Evolutionary conservation across 441 rosid genomes (phyloP).

Genomic region (Erodium texanum): DNA sequence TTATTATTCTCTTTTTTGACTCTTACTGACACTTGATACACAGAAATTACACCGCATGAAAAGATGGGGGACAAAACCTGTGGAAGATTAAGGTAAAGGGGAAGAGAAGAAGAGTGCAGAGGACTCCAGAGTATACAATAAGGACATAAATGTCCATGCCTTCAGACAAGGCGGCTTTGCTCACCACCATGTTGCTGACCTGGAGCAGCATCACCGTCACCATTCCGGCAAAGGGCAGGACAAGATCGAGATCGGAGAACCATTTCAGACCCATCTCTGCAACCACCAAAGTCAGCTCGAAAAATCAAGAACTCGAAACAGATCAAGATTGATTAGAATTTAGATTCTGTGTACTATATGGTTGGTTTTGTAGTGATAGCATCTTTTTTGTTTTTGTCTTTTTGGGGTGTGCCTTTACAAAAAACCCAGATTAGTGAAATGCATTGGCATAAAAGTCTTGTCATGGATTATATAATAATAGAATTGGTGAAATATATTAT

Average conservation of each 20-base stretch:
- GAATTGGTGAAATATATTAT: too few relatives aligned
- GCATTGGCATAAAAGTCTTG: too few relatives aligned
- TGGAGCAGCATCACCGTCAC: constrained; percentile 27
- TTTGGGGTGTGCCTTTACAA: too few relatives aligned
- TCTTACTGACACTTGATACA: too few relatives aligned
- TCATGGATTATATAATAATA: too few relatives aligned
- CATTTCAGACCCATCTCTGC: constrained; percentile 18
- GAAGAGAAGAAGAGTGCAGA: constrained; percentile 44
- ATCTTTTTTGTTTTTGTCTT: too few relatives aligned
- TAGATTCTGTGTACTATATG: too few relatives aligned
- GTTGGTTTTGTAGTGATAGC: too few relatives aligned
- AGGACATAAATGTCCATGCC: constrained; percentile 71
- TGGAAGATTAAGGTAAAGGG: constrained; percentile 52
- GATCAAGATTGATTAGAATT: too few relatives aligned
- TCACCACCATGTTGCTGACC: constrained; percentile 55
- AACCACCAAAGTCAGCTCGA: not conserved
- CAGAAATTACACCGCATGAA: too few relatives aligned
- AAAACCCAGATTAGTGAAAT: too few relatives aligned
- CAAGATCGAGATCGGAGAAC: not conserved
- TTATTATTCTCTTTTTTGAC: too few relatives aligned
- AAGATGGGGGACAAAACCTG: constrained; percentile 31
- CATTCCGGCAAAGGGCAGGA: constrained; percentile 43
- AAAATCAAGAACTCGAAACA: not conserved
- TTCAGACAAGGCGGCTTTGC: constrained; percentile 44
- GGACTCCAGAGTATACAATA: constrained; percentile 50